Base-by-base conservation (phyloP, 1,284 basidiomycete species). In the Pseudozyma thailandica region DNA sequence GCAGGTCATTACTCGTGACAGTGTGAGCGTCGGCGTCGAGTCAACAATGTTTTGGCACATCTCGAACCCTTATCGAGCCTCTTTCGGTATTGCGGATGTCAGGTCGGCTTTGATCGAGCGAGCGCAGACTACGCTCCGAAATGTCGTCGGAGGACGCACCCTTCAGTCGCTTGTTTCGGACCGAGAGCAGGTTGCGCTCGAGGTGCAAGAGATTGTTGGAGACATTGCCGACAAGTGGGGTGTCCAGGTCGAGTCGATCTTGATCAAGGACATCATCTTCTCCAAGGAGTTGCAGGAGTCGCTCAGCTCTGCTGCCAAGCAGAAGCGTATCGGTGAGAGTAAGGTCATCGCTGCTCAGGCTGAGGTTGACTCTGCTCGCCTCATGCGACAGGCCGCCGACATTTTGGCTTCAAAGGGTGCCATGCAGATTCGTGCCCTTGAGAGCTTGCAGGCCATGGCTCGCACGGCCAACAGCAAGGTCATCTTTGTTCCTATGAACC, bases 321-420 rank as follows among this genome's bases (percentile, higher is more conserved):
- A 92, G 86, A 95, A 94, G 87, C 89, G 94, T 64, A 90, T 97
- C 72, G 94, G 93, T 84, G 94, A 97, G 85, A 89, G 88, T 82
- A 97, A 94, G 84, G 93, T 98, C 81, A 97, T 98, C 77, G 93
- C 93, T 44, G 95, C 94, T 0, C 88, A 92, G 65, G 95, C 94
- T 18, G 94, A 98, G 85, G 94, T 97, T 68, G 93, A 96, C 82
- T 87, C 93, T 37, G 93, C 94, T 41, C 89, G 92, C 75, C 89
- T 97, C 82, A 96, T 97, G 94, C 55, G 78, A 27, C 74, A 93
- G 83, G 92, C 92, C 6, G 92, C 92, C 53, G 57, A 61, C 37
- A 59, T 72, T 38, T 42, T 71, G 37, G 60, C 62, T 1, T 62
- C 64, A 8, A 93, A 93, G 18, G 93, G 94, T 23, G 94, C 94